These are phyloP conservation scores for Beta vulgaris DNA, from an alignment of 148 eudicot species.

Conservation along the genomic window DNA sequence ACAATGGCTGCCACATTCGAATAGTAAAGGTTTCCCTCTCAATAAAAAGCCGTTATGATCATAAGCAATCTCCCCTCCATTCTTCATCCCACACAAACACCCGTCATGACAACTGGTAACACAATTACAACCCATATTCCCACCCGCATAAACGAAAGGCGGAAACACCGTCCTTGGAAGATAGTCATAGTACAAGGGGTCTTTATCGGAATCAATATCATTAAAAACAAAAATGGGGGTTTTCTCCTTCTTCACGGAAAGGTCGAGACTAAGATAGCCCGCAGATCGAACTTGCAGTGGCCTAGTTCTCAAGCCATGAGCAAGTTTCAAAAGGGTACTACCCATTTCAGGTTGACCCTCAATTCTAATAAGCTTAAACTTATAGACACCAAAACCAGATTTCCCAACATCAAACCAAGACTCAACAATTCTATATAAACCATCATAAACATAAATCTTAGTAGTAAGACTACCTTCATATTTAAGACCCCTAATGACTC, in stretches of 20 bases:
- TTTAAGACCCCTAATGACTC: constrained; percentile 80
- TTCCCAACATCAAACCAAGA: constrained; percentile 85
- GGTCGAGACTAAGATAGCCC: constrained; percentile 72
- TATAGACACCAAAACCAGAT: constrained; percentile 92
- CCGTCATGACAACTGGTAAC: constrained; percentile 48
- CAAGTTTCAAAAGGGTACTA: constrained; percentile 57
- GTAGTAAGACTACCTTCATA: constrained; percentile 58
- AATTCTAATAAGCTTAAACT: constrained; percentile 65
- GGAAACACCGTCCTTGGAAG: constrained; percentile 59
- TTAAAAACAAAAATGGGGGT: constrained; percentile 65
- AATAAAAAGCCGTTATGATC: constrained; percentile 64
- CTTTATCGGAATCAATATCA: constrained; percentile 62
- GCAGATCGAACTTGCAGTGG: constrained; percentile 57
- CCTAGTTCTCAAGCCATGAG: constrained; percentile 45
- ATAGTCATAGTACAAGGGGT: constrained; percentile 71
- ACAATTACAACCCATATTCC: constrained; percentile 65
- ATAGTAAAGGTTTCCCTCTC: constrained; percentile 80
- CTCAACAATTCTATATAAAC: constrained; percentile 64
- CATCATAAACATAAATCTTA: constrained; percentile 91
- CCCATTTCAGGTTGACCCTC: constrained; percentile 90
- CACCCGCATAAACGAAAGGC: constrained; percentile 46
- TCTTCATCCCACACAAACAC: constrained; percentile 66
- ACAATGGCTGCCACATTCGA: constrained; percentile 80
- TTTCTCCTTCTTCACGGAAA: constrained; percentile 62
- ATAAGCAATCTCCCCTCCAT: constrained; percentile 85